A percentile compares a stretch with the other conserved stretches of the same genome.
Evolutionary conservation across 768 basidiomycete species (phyloP).

Genomic region (Lactifluus hygrophoroides): DNA sequence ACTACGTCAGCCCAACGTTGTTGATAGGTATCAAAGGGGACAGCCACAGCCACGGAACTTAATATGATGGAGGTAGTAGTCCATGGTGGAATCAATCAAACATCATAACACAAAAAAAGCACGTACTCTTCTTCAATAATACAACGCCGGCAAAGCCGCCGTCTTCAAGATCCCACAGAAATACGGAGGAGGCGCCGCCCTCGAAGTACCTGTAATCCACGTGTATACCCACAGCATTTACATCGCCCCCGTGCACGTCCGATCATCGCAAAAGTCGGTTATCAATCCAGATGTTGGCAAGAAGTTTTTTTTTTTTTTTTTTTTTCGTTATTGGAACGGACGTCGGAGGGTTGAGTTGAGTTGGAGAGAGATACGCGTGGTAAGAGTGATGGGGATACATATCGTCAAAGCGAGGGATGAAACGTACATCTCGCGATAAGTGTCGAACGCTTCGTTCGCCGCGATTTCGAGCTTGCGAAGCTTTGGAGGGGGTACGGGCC

Average conservation of each 20-base stretch:
- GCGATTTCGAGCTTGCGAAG: constrained; percentile 87
- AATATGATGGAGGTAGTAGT: too few relatives aligned
- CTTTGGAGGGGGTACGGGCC: constrained; percentile 74
- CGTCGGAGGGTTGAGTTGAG: too few relatives aligned
- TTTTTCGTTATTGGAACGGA: too few relatives aligned
- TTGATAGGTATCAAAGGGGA: neutral
- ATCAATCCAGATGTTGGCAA: neutral
- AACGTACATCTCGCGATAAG: constrained; percentile 86
- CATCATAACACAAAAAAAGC: neutral
- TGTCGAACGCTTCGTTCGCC: constrained; percentile 95
- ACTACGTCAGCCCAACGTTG: neutral
- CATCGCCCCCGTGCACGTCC: neutral
- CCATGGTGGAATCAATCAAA: neutral
- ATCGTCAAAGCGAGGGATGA: neutral
- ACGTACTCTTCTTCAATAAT: constrained; percentile 84
- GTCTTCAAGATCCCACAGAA: constrained; percentile 97
- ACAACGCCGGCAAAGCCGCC: constrained; percentile 96
- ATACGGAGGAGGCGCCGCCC: constrained; percentile 95
- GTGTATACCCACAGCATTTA: neutral
- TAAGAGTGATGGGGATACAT: neutral
- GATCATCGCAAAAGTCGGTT: neutral
- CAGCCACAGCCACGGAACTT: neutral
- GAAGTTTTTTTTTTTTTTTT: neutral
- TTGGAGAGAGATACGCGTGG: too few relatives aligned
- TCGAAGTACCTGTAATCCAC: constrained; percentile 74